Base-by-base conservation (phyloP, 2,329 filamentous ascomycete genomes). In the Curvularia spicifera region DNA sequence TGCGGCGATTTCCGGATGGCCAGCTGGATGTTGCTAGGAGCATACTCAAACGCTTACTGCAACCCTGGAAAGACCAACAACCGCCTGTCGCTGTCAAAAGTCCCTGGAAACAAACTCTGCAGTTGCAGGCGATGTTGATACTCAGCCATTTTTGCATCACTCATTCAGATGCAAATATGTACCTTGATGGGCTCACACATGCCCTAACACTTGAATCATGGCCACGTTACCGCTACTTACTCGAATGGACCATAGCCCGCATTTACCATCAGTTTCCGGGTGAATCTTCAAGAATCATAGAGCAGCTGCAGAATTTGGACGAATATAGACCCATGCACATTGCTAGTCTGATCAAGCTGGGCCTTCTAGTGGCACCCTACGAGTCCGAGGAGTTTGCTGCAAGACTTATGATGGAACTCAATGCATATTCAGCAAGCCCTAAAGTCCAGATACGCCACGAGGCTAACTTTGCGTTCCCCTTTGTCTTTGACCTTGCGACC, bases 391-490 rank as follows among this genome's bases (percentile, higher is more conserved):
- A 71, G 0, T 82, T 81, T 54, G 73, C 76, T 0, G 51, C 73
- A 4, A 63, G 72, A 13, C 70, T 82, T 8, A 76, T 79, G 49
- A 76, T 76, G 22, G 73, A 78, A 47, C 74, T 83, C 15, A 75
- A 79, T 2, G 73, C 78, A 0, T 76, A 81, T 18, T 78, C 78
- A 0, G 76, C 80, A 4, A 83, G 80, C 33, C 79, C 80, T 4
- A 84, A 84, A 59, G 78, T 84, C 1, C 78, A 80, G 31, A 79
- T 84, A n/a, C 76, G 83, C 7, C 82, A 84, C 56, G 83, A 84
- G 66, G 81, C 82, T 1, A 82, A 82, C 53, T 83, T 78, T 76
- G 79, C 77, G 10, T 78, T 80, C 53, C 82, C 78, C 3, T 75
- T 75, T 4, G 62, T 83, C 1, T 81, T 79, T 61, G 75, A 79